phyloP scores from a whole-genome alignment of 495 filamentous ascomycete genomes.

The Xylaria sp. region DNA sequence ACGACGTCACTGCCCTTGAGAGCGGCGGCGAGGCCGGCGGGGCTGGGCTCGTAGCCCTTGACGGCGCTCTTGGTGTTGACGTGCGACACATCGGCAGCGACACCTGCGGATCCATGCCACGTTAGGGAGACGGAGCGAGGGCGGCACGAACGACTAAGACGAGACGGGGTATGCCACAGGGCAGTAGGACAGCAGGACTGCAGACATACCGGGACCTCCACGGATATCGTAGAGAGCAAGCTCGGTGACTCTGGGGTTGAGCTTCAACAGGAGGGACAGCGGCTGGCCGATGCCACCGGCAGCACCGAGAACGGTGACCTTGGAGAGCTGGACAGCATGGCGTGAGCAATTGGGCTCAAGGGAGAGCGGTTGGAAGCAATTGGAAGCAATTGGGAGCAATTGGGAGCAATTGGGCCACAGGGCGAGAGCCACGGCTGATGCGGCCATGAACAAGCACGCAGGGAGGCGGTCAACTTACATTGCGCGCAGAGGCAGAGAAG shows the following conservation, averaged over 20 bases:
- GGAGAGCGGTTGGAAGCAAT: too few relatives aligned
- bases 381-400: too few relatives aligned
- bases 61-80: conserved; percentile 99
- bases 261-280: conserved; percentile 94
- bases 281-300: conserved; percentile 98
- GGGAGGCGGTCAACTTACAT: conserved; percentile 63
- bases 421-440: conserved; percentile 17
- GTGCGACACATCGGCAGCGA: conserved; percentile 96
- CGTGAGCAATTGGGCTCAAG: background rate
- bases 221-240: conserved; percentile 98
- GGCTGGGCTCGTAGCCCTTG: conserved; percentile 82
- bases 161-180: conserved; percentile 20
- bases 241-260: conserved; percentile 90
- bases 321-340: conserved; percentile 73
- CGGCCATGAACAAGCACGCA: conserved; percentile 29
- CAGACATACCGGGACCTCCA: conserved; percentile 80
- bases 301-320: conserved; percentile 95
- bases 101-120: conserved; percentile 64
- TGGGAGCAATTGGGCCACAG: background rate
- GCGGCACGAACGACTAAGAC: too few relatives aligned
- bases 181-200: background rate
- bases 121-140: too few relatives aligned
- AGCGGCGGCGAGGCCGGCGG: conserved; percentile 73
- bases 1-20: conserved; percentile 91
- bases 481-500: conserved; percentile 90